phyloP scores from a whole-genome alignment of 306 rosid species.

The Sicyos baderoa region DNA sequence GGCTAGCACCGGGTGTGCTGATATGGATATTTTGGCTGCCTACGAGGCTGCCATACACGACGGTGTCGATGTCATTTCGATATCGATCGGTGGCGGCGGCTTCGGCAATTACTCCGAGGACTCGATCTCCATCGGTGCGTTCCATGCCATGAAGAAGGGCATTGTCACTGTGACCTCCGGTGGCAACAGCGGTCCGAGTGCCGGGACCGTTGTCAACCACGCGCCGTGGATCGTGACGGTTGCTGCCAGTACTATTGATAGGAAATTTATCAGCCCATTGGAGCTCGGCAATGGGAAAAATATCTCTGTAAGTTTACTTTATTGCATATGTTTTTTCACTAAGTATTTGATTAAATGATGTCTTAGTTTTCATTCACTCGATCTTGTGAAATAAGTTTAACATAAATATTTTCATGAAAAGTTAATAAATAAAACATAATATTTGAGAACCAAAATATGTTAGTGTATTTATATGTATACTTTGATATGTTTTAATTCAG shows the following conservation, averaged over 20 bases:
- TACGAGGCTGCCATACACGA: slow-evolving; percentile 81
- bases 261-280: slow-evolving; percentile 47
- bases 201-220: slow-evolving; percentile 38
- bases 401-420: no score
- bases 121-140: slow-evolving; percentile 55
- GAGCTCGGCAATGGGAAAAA: slow-evolving; percentile 58
- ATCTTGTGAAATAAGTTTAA: no score
- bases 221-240: slow-evolving; percentile 92
- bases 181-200: slow-evolving; percentile 65
- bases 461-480: no score
- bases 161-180: slow-evolving; percentile 68
- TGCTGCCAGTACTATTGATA: slow-evolving; percentile 75
- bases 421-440: no score
- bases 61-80: slow-evolving; percentile 79
- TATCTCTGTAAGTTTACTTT: slow-evolving; percentile 39
- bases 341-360: no score
- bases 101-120: slow-evolving; percentile 29
- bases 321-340: neutral
- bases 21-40: slow-evolving; percentile 80
- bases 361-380: no score
- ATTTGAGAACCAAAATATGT: no score
- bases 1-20: slow-evolving; percentile 49
- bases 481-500: no score
- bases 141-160: slow-evolving; percentile 77
- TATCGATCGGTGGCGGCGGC: slow-evolving; percentile 66